A percentile compares a stretch with the other conserved stretches of the same genome.
phyloP scores from a whole-genome alignment of 805 yeast species.

The Zygosaccharomyces lentus region DNA sequence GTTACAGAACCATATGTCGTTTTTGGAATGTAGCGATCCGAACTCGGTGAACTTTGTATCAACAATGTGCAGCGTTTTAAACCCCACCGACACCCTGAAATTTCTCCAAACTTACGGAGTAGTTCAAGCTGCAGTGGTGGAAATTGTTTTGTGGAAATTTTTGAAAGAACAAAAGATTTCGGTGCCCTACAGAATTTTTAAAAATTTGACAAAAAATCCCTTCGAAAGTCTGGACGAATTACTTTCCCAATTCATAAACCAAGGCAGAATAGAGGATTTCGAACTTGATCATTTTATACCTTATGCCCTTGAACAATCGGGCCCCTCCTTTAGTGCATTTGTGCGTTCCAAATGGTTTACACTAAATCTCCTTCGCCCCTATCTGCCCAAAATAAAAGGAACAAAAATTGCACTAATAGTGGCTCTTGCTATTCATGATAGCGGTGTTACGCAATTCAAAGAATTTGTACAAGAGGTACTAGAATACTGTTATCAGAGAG shows the following conservation, averaged over 20 bases:
- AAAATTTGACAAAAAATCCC: neutral
- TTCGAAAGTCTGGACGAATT: slow-evolving; percentile 3
- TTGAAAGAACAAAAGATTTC: neutral
- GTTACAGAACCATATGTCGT: slow-evolving; percentile 4
- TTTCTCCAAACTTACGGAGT: slow-evolving; percentile 1
- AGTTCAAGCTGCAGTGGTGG: neutral
- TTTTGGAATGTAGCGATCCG: slow-evolving; percentile 2
- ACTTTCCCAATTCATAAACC: slow-evolving; percentile 10
- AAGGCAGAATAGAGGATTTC: slow-evolving; percentile 12
- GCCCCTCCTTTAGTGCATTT: slow-evolving; percentile 12
- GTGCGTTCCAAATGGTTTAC: slow-evolving; percentile 14
- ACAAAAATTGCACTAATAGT: slow-evolving; percentile 28
- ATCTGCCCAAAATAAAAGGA: slow-evolving; percentile 9
- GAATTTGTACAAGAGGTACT: slow-evolving; percentile 19
- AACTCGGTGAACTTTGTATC: slow-evolving; percentile 5
- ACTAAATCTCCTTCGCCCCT: slow-evolving; percentile 6
- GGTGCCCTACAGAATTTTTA: slow-evolving; percentile 1
- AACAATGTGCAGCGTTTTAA: neutral
- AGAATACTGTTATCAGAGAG: slow-evolving; percentile 5
- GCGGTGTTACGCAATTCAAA: slow-evolving; percentile 10
- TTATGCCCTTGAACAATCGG: slow-evolving; percentile 2
- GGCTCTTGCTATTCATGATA: slow-evolving; percentile 24
- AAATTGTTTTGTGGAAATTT: neutral
- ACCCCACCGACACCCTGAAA: neutral
- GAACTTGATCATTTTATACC: slow-evolving; percentile 8